Base-by-base conservation (phyloP, 352 stramenopile genomes). In the Peronospora destructor region DNA sequence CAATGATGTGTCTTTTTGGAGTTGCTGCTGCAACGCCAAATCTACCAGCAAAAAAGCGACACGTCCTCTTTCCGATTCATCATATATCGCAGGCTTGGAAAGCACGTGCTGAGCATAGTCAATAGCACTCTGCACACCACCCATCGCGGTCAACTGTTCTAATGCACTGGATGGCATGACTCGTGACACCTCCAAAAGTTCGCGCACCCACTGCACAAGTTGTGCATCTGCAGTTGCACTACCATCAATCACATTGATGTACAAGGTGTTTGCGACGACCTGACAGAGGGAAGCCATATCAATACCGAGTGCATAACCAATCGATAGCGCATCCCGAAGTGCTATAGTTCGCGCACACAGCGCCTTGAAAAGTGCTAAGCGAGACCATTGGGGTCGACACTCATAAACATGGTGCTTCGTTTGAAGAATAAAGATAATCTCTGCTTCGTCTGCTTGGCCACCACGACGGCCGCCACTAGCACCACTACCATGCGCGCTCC, bases 271-370 rank as follows among this genome's bases (percentile, higher is more conserved):
- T 11, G 80, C 80, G 2, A 85, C 83, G 8, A 91, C 78, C 53
- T 91, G 74, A 33, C 83, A 94, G 5, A 94, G 57, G 9, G 83
- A 91, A 33, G 83, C 72, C 83, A 94, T 94, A 49, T 94, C 83
- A 28, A 91, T 90, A 14, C 80, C 80, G 37, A 94, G 64, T 2
- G 83, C 80, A 45, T 94, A 91, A 2, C 83, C 83, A 19, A 94
- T 94, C 6, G 71, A 90, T n/a, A 87, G 61, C 1, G 80, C 83
- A 40, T 91, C 76, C 25, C 61, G 60, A 13, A 94, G 61, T 2
- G 65, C 56, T 23, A 91, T 88, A 1, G 56, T 56, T 9, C 62
- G 77, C 7, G 46, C 51, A 26, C 80, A 73, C 11, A 94, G 59
- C 13, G 83, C 76, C 30, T 83, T 80, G 35, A 91, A 94, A 9